Evolutionary conservation across 2,329 filamentous ascomycete species (phyloP).

Genomic region (Rutstroemia sp.): DNA sequence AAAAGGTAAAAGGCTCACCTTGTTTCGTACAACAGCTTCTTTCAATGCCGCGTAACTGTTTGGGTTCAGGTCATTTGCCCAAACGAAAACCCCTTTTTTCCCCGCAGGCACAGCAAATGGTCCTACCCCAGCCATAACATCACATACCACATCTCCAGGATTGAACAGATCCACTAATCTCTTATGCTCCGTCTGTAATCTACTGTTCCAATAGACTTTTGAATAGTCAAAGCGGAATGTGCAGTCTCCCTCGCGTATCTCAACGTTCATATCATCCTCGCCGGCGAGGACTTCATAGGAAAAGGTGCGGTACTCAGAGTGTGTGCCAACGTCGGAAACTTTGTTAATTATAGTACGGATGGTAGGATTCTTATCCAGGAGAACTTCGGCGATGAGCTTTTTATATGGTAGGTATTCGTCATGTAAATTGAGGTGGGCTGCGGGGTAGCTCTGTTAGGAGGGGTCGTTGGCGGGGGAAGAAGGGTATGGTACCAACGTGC

Average conservation of each 20-base stretch:
- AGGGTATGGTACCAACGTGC: constrained; percentile 58
- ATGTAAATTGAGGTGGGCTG: constrained; percentile 84
- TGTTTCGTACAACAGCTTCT: constrained; percentile 68
- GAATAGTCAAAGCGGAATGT: constrained; percentile 89
- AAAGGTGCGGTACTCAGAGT: constrained; percentile 86
- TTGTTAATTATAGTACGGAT: constrained; percentile 95
- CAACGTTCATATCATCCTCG: constrained; percentile 73
- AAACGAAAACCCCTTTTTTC: constrained; percentile 84
- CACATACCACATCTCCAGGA: constrained; percentile 82
- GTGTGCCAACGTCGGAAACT: constrained; percentile 75
- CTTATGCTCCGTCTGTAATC: constrained; percentile 82
- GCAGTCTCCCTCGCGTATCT: constrained; percentile 75
- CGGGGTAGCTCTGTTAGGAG: constrained; percentile 1
- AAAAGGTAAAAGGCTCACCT: constrained; percentile 42
- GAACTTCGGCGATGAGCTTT: constrained; percentile 72
- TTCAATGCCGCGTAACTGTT: constrained; percentile 70
- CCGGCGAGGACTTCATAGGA: constrained; percentile 84
- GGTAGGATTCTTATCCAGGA: constrained; percentile 80
- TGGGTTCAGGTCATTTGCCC: constrained; percentile 95
- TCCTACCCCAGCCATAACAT: constrained; percentile 96
- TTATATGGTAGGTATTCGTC: constrained; percentile 81
- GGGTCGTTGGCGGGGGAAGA: not conserved
- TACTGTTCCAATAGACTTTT: constrained; percentile 97
- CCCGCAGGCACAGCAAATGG: constrained; percentile 91
- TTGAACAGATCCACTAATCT: constrained; percentile 69